phyloP scores from a whole-genome alignment of 768 basidiomycete species.

The Neoboletus magnificus region DNA sequence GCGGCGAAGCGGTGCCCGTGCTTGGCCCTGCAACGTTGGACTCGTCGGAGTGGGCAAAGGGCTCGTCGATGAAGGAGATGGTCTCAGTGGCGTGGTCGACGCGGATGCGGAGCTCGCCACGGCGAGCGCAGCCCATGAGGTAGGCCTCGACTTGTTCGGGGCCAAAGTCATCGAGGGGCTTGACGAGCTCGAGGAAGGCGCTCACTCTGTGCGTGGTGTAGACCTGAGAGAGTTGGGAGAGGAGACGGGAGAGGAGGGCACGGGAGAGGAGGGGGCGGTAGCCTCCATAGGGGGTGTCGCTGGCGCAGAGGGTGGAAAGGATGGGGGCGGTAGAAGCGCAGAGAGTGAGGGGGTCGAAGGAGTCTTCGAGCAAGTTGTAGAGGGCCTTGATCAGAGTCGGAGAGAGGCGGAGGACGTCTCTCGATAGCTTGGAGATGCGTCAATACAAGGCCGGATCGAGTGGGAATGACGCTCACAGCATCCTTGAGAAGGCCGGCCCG shows the following conservation, averaged over 20 bases:
- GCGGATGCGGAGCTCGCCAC: constrained; percentile 80
- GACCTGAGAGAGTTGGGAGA: constrained; percentile 88
- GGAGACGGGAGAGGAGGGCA: constrained; percentile 85
- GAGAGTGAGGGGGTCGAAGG: constrained; percentile 89
- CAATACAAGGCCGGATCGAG: background rate
- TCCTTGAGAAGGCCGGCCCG: constrained; percentile 83
- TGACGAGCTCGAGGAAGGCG: constrained; percentile 73
- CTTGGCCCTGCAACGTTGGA: constrained; percentile 22
- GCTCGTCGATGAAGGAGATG: constrained; percentile 80
- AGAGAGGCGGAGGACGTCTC: constrained; percentile 78
- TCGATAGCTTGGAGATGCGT: constrained; percentile 58
- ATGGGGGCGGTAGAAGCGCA: constrained; percentile 77
- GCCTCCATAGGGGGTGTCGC: constrained; percentile 54
- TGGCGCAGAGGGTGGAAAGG: constrained; percentile 53
- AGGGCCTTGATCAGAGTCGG: constrained; percentile 71
- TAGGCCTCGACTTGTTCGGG: constrained; percentile 86
- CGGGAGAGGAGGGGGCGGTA: constrained; percentile 90
- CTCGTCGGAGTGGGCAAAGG: constrained; percentile 49
- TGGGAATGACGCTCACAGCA: constrained; percentile 54
- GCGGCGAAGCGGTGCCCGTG: constrained; percentile 14
- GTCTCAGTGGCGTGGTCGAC: constrained; percentile 87
- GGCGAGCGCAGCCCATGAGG: constrained; percentile 86
- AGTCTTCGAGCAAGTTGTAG: constrained; percentile 86
- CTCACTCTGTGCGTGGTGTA: constrained; percentile 83
- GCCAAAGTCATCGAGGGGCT: constrained; percentile 60